Evolutionary conservation across 1,284 basidiomycete species (phyloP).

Genomic region (Grifola frondosa): DNA sequence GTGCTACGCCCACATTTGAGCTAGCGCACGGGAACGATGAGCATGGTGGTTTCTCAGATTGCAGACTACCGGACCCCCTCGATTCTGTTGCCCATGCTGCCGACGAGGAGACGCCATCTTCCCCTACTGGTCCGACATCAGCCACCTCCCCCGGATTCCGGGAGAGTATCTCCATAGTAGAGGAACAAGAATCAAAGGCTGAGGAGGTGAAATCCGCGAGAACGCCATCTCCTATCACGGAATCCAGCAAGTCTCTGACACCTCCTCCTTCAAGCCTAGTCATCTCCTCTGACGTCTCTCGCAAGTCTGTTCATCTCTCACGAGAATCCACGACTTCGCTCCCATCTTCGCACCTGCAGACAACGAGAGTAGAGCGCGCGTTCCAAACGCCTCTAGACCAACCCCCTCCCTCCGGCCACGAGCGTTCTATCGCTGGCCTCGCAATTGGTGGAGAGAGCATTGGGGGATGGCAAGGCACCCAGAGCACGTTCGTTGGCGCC

Average conservation of each 20-base stretch:
- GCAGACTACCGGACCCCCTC: slow-evolving; percentile 12
- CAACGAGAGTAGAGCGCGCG: slow-evolving; percentile 27
- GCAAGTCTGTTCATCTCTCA: slow-evolving; percentile 22
- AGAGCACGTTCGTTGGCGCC: slow-evolving; percentile 25
- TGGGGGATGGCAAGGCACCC: slow-evolving; percentile 38
- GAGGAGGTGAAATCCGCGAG: slow-evolving; percentile 29
- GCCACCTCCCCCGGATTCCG: slow-evolving; percentile 29
- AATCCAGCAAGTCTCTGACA: slow-evolving; percentile 16
- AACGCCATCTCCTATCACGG: slow-evolving; percentile 21
- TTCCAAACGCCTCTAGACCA: slow-evolving; percentile 57
- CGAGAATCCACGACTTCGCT: slow-evolving; percentile 19
- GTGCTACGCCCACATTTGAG: slow-evolving; percentile 27
- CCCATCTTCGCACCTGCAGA: slow-evolving; percentile 17
- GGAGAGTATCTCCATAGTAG: slow-evolving; percentile 28
- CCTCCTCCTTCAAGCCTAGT: slow-evolving; percentile 19
- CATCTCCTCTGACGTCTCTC: slow-evolving; percentile 20
- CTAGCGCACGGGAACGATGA: no score
- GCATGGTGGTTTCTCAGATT: no score
- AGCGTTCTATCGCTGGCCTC: slow-evolving; percentile 56
- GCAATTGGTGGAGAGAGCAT: slow-evolving; percentile 60
- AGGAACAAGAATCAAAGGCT: slow-evolving; percentile 20
- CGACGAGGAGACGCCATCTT: slow-evolving; percentile 1
- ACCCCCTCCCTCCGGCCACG: slow-evolving; percentile 32
- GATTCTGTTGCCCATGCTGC: not conserved
- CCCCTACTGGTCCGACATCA: slow-evolving; percentile 12